phyloP scores from a whole-genome alignment of 257 asterid genomes.

The Datura wrightii region DNA sequence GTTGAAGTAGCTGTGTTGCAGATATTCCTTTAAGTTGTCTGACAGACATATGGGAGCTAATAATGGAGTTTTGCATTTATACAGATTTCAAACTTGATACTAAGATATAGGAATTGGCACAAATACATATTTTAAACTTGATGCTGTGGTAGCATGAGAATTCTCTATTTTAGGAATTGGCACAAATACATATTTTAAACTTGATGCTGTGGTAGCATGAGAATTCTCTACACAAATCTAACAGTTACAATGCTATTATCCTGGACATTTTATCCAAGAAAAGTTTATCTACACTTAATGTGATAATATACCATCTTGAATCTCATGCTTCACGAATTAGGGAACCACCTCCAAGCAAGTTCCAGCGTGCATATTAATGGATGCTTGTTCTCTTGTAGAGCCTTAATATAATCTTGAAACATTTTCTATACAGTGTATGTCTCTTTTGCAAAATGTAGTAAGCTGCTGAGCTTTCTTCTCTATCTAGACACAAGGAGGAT shows the following conservation, averaged over 20 bases:
- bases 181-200: constrained; percentile 2
- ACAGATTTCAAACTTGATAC: constrained; percentile 21
- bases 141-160: constrained; percentile 1
- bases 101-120: background rate
- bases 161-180: background rate
- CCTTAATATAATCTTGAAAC: background rate
- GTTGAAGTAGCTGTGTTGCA: background rate
- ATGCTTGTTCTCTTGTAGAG: background rate
- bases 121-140: constrained; percentile 7
- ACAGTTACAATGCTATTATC: background rate
- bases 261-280: background rate
- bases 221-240: constrained; percentile 5
- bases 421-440: constrained; percentile 16
- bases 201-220: background rate
- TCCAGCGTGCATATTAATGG: background rate
- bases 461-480: constrained; percentile 16
- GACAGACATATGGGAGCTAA: background rate
- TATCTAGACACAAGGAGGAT: constrained; percentile 23
- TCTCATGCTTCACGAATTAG: background rate
- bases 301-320: background rate
- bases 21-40: background rate
- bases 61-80: constrained; percentile 3
- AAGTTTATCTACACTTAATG: constrained; percentile 15
- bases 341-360: constrained; percentile 14
- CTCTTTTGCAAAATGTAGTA: background rate